Evolutionary conservation across 495 filamentous ascomycete species (phyloP).

Genomic region (Penicillium tannophilum): DNA sequence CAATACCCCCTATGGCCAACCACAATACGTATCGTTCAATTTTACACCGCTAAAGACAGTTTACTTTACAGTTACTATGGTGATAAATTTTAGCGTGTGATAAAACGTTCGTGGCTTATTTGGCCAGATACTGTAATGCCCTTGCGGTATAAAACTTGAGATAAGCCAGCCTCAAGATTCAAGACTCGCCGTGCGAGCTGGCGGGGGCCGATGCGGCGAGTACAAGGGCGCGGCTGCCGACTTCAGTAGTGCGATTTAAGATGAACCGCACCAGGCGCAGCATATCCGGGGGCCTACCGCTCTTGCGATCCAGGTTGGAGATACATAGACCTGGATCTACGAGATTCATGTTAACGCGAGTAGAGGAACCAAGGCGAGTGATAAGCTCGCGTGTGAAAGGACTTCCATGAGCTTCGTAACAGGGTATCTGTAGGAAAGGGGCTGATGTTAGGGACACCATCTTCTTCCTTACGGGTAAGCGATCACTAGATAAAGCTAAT

Average conservation of each 20-base stretch:
- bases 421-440: neutral
- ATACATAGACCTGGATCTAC: neutral
- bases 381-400: neutral
- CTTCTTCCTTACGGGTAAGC: neutral
- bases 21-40: no score
- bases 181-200: neutral
- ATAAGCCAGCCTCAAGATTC: neutral
- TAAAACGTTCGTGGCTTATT: no score
- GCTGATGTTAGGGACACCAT: neutral
- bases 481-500: neutral
- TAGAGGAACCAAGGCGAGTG: neutral
- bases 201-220: neutral
- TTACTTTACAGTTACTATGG: no score
- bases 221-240: neutral
- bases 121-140: no score
- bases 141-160: neutral
- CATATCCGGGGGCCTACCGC: neutral
- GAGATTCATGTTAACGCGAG: neutral
- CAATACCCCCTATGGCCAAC: no score
- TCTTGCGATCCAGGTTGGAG: neutral
- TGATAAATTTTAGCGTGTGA: no score
- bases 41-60: no score
- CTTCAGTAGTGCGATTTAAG: neutral
- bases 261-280: neutral
- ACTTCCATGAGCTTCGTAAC: neutral